These are phyloP conservation scores for Eucalyptus decipiens DNA, from an alignment of 345 rosid genomes.

Conservation along the genomic window DNA sequence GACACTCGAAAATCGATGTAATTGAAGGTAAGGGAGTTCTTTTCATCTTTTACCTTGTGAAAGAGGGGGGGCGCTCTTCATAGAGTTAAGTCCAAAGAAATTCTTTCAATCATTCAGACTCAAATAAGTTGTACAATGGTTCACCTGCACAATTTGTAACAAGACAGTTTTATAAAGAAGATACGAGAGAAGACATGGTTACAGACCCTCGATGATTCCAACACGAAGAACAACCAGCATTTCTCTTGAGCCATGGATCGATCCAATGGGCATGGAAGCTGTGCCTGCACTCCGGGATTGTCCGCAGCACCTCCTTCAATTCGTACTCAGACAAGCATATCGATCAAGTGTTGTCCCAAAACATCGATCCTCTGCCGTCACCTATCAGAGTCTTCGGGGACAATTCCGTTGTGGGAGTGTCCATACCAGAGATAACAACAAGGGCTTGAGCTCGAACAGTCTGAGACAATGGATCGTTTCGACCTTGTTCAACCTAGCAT, in stretches of 20 bases:
- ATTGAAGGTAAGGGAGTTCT: too few relatives aligned
- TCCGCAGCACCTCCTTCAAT: slow-evolving; percentile 33
- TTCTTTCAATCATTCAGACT: too few relatives aligned
- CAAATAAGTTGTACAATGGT: too few relatives aligned
- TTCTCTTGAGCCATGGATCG: slow-evolving; percentile 47
- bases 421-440: background rate
- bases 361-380: slow-evolving; percentile 27
- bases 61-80: too few relatives aligned
- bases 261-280: slow-evolving; percentile 52
- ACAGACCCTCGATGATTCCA: slow-evolving; percentile 28
- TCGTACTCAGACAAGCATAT: slow-evolving; percentile 51
- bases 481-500: background rate
- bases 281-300: slow-evolving; percentile 48
- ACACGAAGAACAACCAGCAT: slow-evolving; percentile 49
- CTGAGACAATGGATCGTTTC: background rate
- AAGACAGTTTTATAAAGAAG: background rate
- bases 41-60: too few relatives aligned
- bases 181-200: background rate
- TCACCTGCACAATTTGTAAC: background rate
- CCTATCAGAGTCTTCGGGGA: slow-evolving; percentile 23
- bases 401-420: background rate
- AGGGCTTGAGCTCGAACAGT: background rate
- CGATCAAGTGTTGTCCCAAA: slow-evolving; percentile 33
- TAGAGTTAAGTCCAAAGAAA: too few relatives aligned
- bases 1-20: too few relatives aligned